Evolutionary conservation across 1,284 basidiomycete genomes (phyloP), one percentile per base, ranked within the genome.

Genomic region (Leccinum angustisporum): DNA sequence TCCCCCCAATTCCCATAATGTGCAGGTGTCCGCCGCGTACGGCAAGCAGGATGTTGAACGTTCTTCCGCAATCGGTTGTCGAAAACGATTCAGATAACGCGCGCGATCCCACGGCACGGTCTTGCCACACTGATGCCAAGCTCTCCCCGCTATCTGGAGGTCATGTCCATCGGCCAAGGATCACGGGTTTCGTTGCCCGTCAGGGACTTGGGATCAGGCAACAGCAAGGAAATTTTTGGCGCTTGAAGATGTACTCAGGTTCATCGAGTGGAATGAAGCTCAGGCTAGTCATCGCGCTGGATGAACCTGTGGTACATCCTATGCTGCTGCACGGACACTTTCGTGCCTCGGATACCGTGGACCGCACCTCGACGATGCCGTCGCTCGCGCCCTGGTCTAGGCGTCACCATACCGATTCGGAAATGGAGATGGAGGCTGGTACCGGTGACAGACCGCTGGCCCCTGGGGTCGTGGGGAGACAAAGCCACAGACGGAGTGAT

Each of bases 141-240:
- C 3, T 46, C n/a, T 1, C 40, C 10, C 9, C n/a, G n/a, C 40
- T 43, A n/a, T n/a, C n/a, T 43, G 40, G 40, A 43, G 38, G n/a
- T 6, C n/a, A 36, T 5, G 5, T 13, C 13, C 34, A 13, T 36
- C 11, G 7, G 40, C 40, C n/a, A n/a, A n/a, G 40, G n/a, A 10
- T 61, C 52, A 13, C 46, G 61, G 34, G 67, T 68, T 9, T 70
- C 71, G 14, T 69, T 74, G 40, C 77, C 80, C 9, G 74, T 80
- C 21, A 77, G 76, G 1, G 77, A 0, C 43, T 21, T 46, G 43
- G 13, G 11, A 11, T 46, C 43, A 76, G 75, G 33, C 80, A 86
- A 67, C 83, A 83, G 1, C 70, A 72, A 40, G 85, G 86, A 71
- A 80, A 74, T 25, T 73, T 76, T 1, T 72, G 68, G 18, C 84